Conservation (phyloP, 2,329 filamentous ascomycete species). For the Apiospora pterosperma region DNA sequence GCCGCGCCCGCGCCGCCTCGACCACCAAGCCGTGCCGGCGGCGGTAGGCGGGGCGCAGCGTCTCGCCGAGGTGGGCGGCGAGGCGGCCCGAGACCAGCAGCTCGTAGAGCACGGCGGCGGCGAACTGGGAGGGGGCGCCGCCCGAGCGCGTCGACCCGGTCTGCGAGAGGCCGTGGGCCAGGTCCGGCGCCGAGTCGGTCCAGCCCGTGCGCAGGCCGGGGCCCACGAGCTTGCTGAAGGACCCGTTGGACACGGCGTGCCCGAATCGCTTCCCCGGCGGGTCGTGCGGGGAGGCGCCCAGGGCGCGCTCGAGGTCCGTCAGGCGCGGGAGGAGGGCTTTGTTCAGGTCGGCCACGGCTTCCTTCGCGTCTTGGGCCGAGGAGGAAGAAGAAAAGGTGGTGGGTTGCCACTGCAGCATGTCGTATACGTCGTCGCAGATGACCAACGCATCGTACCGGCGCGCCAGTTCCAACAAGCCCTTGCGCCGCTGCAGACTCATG, state of each 20-base stretch:
- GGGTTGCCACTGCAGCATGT: conserved; percentile 77
- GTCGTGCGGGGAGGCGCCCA: conserved; percentile 48
- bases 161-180: conserved; percentile 47
- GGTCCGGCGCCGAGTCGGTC: conserved; percentile 63
- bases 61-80: conserved; percentile 38
- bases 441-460: conserved; percentile 78
- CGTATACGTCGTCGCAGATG: conserved; percentile 89
- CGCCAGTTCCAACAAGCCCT: conserved; percentile 70
- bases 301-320: conserved; percentile 70
- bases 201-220: conserved; percentile 86
- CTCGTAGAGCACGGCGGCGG: conserved; percentile 47
- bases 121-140: conserved; percentile 54
- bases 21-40: too few species aligned
- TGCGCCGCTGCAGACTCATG: conserved; percentile 67
- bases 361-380: not conserved
- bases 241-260: conserved; percentile 80
- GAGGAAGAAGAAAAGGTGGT: not conserved
- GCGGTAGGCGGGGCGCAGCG: conserved; percentile 42
- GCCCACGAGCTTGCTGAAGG: conserved; percentile 82
- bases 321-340: conserved; percentile 66
- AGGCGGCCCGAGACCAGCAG: conserved; percentile 42
- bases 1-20: conserved; percentile 12
- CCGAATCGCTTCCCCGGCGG: conserved; percentile 54
- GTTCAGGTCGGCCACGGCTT: conserved; percentile 9
- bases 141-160: conserved; percentile 54